A percentile compares a stretch with the other conserved stretches of the same genome.
phyloP scores from a whole-genome alignment of 305 asterid species.

The Fraxinus xanthoxyloides region DNA sequence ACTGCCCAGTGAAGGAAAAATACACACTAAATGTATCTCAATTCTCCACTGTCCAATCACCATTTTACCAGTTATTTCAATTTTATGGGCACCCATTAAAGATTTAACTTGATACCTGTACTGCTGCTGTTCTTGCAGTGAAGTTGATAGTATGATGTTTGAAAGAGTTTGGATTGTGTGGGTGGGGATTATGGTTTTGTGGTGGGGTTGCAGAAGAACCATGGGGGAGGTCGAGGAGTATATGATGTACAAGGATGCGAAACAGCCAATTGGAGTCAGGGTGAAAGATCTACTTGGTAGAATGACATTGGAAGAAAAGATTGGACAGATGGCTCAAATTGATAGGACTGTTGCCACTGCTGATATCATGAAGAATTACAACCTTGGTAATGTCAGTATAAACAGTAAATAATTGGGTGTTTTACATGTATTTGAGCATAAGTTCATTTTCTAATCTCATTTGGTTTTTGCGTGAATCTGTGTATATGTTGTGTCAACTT shows the following conservation, averaged over 20 bases:
- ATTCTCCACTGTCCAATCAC: not conserved
- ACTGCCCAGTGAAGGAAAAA: not conserved
- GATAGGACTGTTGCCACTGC: constrained; percentile 68
- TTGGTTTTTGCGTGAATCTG: not conserved
- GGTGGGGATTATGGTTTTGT: constrained; percentile 32
- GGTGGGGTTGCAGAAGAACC: constrained; percentile 44
- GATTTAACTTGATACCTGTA: constrained; percentile 11
- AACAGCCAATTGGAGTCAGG: constrained; percentile 53
- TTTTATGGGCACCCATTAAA: constrained; percentile 3
- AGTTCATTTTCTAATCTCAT: not conserved
- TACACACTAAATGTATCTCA: not conserved
- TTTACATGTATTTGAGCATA: constrained; percentile 2
- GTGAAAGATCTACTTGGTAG: constrained; percentile 68
- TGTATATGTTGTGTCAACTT: constrained; percentile 1
- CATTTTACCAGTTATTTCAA: constrained; percentile 3
- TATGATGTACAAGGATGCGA: constrained; percentile 68
- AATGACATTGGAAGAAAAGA: constrained; percentile 78
- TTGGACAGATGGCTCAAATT: constrained; percentile 94
- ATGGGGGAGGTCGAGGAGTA: constrained; percentile 38
- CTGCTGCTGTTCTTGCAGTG: constrained; percentile 9
- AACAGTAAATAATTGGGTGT: constrained; percentile 10
- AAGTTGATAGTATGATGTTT: constrained; percentile 28
- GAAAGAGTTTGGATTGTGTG: constrained; percentile 36
- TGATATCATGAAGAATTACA: constrained; percentile 53
- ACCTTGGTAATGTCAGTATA: constrained; percentile 50